A percentile compares a stretch with the other conserved stretches of the same genome.
These are phyloP conservation scores for Tylopilus sp. DNA, from an alignment of 768 basidiomycete species.

Conservation along the genomic window DNA sequence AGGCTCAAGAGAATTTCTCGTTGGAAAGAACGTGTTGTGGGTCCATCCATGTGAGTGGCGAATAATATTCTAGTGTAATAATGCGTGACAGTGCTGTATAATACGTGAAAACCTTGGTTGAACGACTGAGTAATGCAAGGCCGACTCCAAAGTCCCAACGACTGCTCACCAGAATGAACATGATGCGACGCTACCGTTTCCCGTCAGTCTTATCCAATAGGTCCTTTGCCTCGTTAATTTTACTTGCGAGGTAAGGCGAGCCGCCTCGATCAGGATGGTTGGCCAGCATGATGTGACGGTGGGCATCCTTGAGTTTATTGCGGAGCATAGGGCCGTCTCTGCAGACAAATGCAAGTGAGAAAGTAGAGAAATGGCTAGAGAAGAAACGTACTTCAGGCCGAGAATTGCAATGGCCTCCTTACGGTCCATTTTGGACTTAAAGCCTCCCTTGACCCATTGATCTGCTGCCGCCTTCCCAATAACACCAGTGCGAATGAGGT, in stretches of 20 bases:
- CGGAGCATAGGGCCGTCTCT: slow-evolving; percentile 83
- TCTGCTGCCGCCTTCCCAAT: slow-evolving; percentile 62
- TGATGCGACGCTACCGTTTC: slow-evolving; percentile 29
- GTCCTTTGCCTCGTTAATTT: slow-evolving; percentile 99
- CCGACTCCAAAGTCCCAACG: background rate
- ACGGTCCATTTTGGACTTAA: slow-evolving; percentile 94
- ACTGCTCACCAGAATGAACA: slow-evolving; percentile 10
- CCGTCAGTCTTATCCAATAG: slow-evolving; percentile 78
- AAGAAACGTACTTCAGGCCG: slow-evolving; percentile 76
- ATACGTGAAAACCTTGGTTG: slow-evolving; percentile 16
- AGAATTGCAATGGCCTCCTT: slow-evolving; percentile 90
- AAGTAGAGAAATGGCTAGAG: background rate
- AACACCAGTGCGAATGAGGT: slow-evolving; percentile 59
- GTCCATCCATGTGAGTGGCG: too few species aligned
- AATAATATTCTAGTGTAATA: slow-evolving; percentile 19
- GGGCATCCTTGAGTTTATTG: slow-evolving; percentile 87
- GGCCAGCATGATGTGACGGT: slow-evolving; percentile 94
- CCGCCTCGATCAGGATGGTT: slow-evolving; percentile 99
- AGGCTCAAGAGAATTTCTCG: background rate
- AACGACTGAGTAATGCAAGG: slow-evolving; percentile 1
- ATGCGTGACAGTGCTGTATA: slow-evolving; percentile 10
- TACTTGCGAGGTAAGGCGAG: slow-evolving; percentile 96
- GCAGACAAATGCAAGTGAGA: slow-evolving; percentile 2
- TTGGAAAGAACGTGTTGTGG: too few species aligned
- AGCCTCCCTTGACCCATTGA: slow-evolving; percentile 91